Percentiles rank a stretch among this genome's conserved stretches.
phyloP scores from a whole-genome alignment of 2,329 filamentous ascomycete genomes.

The Alternaria panax region DNA sequence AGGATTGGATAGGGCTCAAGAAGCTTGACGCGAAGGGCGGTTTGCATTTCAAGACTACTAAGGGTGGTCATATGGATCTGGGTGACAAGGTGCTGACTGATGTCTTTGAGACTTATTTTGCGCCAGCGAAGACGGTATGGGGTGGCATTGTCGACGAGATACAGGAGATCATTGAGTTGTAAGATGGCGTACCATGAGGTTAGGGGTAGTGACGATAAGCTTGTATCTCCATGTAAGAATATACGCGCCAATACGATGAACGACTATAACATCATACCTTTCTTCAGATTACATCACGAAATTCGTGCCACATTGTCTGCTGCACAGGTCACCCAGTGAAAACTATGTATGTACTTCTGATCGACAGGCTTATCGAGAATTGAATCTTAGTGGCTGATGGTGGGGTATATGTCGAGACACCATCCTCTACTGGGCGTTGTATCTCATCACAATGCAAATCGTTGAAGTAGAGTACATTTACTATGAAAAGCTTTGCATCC shows the following conservation, averaged over 20 bases:
- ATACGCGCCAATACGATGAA: neutral
- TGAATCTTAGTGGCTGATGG: neutral
- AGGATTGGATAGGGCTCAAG: conserved; percentile 93
- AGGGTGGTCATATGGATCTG: conserved; percentile 86
- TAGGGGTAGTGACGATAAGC: neutral
- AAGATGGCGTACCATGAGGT: neutral
- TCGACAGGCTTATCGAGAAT: neutral
- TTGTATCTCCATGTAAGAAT: neutral
- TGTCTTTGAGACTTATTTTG: conserved; percentile 73
- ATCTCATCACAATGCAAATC: neutral
- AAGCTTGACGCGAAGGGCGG: conserved; percentile 79
- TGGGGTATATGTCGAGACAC: neutral
- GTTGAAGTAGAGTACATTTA: neutral
- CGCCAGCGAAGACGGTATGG: conserved; percentile 46
- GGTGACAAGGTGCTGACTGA: conserved; percentile 69
- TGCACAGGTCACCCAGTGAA: neutral
- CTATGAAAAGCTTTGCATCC: neutral
- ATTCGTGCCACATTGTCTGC: neutral
- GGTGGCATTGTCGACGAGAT: conserved; percentile 7
- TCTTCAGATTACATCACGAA: neutral
- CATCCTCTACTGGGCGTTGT: neutral
- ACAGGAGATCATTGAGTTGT: conserved; percentile 42
- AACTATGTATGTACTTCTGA: neutral
- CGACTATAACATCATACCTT: neutral
- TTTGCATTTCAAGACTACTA: conserved; percentile 74